These are phyloP conservation scores for Agaricus subrufescens DNA, from an alignment of 768 basidiomycete species.

Conservation along the genomic window DNA sequence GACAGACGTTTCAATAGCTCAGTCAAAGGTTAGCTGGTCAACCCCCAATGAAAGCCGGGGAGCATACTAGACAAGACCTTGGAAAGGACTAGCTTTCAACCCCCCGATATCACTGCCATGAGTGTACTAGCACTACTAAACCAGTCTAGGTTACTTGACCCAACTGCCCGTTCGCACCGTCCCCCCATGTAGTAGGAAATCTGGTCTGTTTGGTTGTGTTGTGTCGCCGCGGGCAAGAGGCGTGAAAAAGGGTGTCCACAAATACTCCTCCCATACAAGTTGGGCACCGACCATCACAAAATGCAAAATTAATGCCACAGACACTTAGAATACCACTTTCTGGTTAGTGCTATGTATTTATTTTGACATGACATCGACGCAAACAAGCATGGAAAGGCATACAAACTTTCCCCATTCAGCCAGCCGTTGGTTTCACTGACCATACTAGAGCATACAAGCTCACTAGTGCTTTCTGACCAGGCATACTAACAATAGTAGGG, in stretches of 20 bases:
- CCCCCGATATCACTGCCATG: neutral
- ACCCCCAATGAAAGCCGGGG: constrained; percentile 17
- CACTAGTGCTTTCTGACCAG: too few relatives aligned
- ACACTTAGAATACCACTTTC: too few relatives aligned
- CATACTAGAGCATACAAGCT: too few relatives aligned
- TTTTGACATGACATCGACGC: too few relatives aligned
- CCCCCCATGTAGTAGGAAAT: neutral
- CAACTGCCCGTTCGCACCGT: neutral
- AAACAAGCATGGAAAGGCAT: too few relatives aligned
- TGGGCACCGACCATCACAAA: too few relatives aligned
- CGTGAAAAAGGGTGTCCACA: neutral
- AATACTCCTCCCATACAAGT: neutral
- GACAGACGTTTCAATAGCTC: constrained; percentile 28
- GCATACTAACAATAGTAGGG: too few relatives aligned
- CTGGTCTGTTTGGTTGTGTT: neutral
- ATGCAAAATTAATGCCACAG: too few relatives aligned
- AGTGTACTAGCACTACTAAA: neutral
- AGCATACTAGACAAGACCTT: constrained; percentile 17
- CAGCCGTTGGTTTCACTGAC: too few relatives aligned
- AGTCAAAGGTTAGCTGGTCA: constrained; percentile 29
- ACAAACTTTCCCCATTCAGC: too few relatives aligned
- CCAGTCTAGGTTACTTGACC: neutral
- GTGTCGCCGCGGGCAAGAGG: neutral
- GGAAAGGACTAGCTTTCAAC: neutral
- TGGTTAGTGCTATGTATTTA: too few relatives aligned